Evolutionary conservation across 2,329 filamentous ascomycete species (phyloP).

Genomic region (Apiospora saccharicola): DNA sequence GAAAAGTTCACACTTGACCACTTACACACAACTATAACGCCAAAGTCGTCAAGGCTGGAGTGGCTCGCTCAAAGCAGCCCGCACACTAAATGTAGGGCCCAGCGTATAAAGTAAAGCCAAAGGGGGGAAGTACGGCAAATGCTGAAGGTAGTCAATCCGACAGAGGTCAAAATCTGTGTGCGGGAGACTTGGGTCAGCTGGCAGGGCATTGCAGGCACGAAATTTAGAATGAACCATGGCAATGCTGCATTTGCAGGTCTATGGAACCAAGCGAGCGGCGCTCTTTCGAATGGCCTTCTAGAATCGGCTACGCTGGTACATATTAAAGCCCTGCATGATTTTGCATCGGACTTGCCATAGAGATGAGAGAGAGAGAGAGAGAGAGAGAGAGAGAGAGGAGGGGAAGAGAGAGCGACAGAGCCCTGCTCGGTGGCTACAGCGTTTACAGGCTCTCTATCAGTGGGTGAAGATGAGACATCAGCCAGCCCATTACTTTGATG

Average conservation of each 20-base stretch:
- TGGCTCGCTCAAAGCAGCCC: slow-evolving; percentile 4
- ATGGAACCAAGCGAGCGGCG: background rate
- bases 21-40: slow-evolving; percentile 14
- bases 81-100: slow-evolving; percentile 16
- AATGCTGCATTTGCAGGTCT: background rate
- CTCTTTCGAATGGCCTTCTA: slow-evolving; percentile 12
- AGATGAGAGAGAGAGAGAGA: no score
- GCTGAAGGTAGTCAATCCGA: slow-evolving; percentile 10
- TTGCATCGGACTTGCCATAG: slow-evolving; percentile 4
- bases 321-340: background rate
- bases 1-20: slow-evolving; percentile 17
- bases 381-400: no score
- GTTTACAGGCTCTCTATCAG: slow-evolving; percentile 13
- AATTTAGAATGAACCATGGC: background rate
- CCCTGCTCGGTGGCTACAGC: slow-evolving; percentile 9
- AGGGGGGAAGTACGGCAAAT: slow-evolving; percentile 1
- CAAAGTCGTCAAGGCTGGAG: background rate
- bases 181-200: slow-evolving; percentile 11
- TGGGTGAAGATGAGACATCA: slow-evolving; percentile 15
- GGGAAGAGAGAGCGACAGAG: slow-evolving; percentile 4
- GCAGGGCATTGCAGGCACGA: background rate
- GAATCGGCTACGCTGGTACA: slow-evolving; percentile 3
- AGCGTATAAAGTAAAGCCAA: slow-evolving; percentile 18
- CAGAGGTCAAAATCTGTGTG: slow-evolving; percentile 5
- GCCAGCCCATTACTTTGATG: slow-evolving; percentile 5